phyloP scores from a whole-genome alignment of 164 flowering plant species.

The Amborella trichopoda region DNA sequence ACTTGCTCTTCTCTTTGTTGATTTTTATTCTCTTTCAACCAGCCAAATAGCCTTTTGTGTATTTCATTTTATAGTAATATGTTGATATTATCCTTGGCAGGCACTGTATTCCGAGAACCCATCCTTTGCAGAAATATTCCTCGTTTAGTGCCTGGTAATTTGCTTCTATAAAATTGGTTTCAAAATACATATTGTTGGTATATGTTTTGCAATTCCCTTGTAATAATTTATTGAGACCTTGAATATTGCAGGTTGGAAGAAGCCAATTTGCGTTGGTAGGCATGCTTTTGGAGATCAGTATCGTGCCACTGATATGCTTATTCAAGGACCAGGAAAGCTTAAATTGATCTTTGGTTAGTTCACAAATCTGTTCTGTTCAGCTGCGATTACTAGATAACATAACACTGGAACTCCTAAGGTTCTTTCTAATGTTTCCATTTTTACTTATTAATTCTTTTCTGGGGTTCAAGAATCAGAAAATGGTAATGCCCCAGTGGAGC shows the following conservation, averaged over 20 bases:
- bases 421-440: too few species aligned
- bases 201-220: not conserved
- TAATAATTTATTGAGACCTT: not conserved
- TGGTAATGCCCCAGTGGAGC: conserved; percentile 49
- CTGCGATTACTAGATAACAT: too few species aligned
- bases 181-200: not conserved
- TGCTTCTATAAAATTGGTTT: not conserved
- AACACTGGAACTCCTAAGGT: too few species aligned
- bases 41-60: too few species aligned
- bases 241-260: conserved; percentile 65
- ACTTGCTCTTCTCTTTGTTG: too few species aligned
- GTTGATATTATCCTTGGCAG: conserved; percentile 32
- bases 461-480: conserved; percentile 52
- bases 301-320: conserved; percentile 83
- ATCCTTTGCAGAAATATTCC: conserved; percentile 84
- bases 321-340: conserved; percentile 86
- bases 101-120: conserved; percentile 98
- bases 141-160: conserved; percentile 69
- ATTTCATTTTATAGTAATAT: too few species aligned
- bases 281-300: conserved; percentile 99
- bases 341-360: conserved; percentile 92
- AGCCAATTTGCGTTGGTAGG: conserved; percentile 95
- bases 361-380: not conserved
- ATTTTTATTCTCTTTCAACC: too few species aligned
- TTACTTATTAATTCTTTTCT: too few species aligned